phyloP scores from a whole-genome alignment of 257 asterid genomes.

The Plantago ovata region DNA sequence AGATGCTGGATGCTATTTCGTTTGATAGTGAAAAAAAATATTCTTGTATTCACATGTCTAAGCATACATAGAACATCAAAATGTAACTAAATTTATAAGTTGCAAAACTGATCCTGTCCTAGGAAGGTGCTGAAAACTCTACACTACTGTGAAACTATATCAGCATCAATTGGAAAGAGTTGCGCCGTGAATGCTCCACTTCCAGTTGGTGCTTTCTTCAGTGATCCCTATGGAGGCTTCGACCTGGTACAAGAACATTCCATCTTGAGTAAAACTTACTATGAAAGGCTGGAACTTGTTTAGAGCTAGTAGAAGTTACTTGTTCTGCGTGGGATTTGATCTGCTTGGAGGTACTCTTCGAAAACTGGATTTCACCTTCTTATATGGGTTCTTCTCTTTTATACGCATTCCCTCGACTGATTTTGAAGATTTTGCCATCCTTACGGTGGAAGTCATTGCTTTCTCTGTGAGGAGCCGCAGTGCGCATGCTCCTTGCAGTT shows the following conservation, averaged over 20 bases:
- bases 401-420: constrained; percentile 26
- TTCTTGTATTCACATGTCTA: constrained; percentile 50
- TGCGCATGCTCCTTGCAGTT: constrained; percentile 29
- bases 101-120: constrained; percentile 23
- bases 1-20: not conserved
- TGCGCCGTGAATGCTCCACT: no score
- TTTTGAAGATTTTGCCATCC: constrained; percentile 24
- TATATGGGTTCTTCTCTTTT: constrained; percentile 39
- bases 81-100: constrained; percentile 28
- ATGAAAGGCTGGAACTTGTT: constrained; percentile 22
- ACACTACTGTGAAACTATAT: constrained; percentile 22
- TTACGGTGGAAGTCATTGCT: constrained; percentile 16
- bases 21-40: constrained; percentile 11
- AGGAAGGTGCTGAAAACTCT: constrained; percentile 24
- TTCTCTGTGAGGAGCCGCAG: constrained; percentile 22
- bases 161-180: constrained; percentile 9
- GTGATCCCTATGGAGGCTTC: constrained; percentile 36
- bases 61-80: constrained; percentile 32
- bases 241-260: constrained; percentile 43
- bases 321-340: constrained; percentile 67
- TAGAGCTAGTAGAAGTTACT: constrained; percentile 36
- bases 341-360: constrained; percentile 52
- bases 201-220: constrained; percentile 20
- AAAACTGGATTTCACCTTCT: constrained; percentile 46
- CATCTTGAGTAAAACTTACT: constrained; percentile 31